Base-by-base conservation (phyloP, 2,329 filamentous ascomycete genomes). In the Tolypocladium tropicale region DNA sequence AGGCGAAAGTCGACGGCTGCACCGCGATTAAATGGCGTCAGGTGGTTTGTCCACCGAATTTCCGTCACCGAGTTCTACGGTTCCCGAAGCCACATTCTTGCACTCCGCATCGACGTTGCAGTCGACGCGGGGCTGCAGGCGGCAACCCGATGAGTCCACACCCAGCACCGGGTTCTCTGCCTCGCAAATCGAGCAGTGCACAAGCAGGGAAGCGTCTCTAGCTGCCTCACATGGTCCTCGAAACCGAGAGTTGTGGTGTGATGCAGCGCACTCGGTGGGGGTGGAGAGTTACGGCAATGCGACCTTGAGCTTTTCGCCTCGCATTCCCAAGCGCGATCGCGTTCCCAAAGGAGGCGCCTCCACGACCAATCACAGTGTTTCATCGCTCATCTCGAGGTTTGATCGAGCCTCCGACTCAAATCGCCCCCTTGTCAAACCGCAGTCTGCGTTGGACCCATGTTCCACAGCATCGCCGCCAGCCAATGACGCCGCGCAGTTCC, bases 221-320 rank as follows among this genome's bases (percentile, higher is more conserved):
- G 21, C 7, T 23, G 33, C 36, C 41, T 53, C 41, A 53, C 23
- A 50, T 36, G 52, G 18, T 30, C 33, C 28, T 37, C 32, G 16
- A n/a, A 53, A 48, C 14, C 11, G n/a, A 23, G 43, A 4, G 51
- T 36, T 52, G 33, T 33, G 39, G 56, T 60, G 55, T 53, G 53
- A 56, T 53, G 48, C 49, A 21, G 18, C 55, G 23, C 34, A 33
- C 50, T 25, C 33, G 39, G 53, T 56, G 52, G 55, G 55, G 59
- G 37, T 58, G 54, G 48, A 48, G 53, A 57, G 54, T 53, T 54
- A 50, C 58, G 34, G 53, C 52, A 39, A 60, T 61, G 54, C 56
- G 52, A 61, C 58, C 14, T 43, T 53, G 39, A 49, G 48, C 30
- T n/a, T 58, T 60, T 56, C 30, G 49, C 36, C 33, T 16, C 52